Evolutionary conservation across 441 rosid genomes (phyloP).

Genomic region (Rhodomyrtus psidioides): DNA sequence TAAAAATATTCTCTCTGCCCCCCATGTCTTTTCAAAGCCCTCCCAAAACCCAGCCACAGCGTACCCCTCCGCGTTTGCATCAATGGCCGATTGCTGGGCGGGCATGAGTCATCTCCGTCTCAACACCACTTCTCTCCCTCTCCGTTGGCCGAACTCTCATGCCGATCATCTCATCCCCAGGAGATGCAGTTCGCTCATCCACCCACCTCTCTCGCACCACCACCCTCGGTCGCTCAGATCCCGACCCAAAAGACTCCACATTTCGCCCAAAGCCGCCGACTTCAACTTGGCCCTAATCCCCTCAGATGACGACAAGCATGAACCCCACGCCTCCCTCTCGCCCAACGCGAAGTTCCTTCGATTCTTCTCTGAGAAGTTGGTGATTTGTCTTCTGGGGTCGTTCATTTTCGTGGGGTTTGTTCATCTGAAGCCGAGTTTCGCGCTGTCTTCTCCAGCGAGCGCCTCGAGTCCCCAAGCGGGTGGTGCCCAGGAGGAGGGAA

Average conservation of each 20-base stretch:
- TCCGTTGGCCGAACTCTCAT: neutral
- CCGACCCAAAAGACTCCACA: constrained; percentile 9
- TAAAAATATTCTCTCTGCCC: neutral
- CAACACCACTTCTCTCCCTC: neutral
- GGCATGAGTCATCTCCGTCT: neutral
- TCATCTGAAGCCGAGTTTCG: constrained; percentile 26
- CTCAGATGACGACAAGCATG: constrained; percentile 8
- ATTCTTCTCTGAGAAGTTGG: constrained; percentile 25
- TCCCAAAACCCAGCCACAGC: neutral
- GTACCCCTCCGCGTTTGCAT: neutral
- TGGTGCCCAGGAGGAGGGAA: constrained; percentile 24
- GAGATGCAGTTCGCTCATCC: neutral
- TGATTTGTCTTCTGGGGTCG: constrained; percentile 47
- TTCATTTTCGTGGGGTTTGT: constrained; percentile 39
- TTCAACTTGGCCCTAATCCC: neutral
- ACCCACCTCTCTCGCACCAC: constrained; percentile 4
- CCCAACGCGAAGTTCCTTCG: constrained; percentile 13
- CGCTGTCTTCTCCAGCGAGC: constrained; percentile 23
- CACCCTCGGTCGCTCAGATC: neutral
- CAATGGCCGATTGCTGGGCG: neutral
- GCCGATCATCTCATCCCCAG: neutral
- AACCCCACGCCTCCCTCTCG: constrained; percentile 11
- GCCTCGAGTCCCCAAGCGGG: constrained; percentile 13
- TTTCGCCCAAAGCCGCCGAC: constrained; percentile 12
- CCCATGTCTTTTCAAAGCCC: neutral